phyloP scores from a whole-genome alignment of 2,329 filamentous ascomycete genomes.

The Diaporthe capsici region DNA sequence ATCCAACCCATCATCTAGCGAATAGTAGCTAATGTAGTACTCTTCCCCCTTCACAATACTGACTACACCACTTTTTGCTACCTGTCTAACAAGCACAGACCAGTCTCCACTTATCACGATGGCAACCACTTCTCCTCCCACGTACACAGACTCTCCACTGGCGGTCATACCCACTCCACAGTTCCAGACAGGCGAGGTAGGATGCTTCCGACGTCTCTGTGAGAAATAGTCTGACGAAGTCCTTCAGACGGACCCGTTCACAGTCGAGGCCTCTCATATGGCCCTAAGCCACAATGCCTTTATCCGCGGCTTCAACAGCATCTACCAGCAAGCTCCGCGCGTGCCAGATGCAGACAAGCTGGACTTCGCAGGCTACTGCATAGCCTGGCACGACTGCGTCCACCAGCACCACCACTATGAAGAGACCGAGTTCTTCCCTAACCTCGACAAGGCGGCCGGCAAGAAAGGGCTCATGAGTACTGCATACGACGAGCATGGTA shows the following conservation, averaged over 20 bases:
- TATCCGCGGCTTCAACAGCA: constrained; percentile 47
- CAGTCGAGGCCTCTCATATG: constrained; percentile 46
- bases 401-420: constrained; percentile 45
- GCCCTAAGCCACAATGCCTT: constrained; percentile 46
- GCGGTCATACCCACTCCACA: constrained; percentile 42
- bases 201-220: constrained; percentile 48
- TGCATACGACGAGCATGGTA: constrained; percentile 13
- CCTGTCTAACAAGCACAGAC: background rate
- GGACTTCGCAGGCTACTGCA: constrained; percentile 45
- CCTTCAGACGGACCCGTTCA: constrained; percentile 43
- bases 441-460: constrained; percentile 43
- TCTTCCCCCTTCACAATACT: background rate
- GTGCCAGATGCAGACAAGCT: constrained; percentile 40
- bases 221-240: background rate
- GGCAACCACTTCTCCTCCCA: constrained; percentile 33
- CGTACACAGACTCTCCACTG: constrained; percentile 44
- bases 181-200: constrained; percentile 54
- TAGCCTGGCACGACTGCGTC: constrained; percentile 44
- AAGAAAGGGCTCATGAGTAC: constrained; percentile 42
- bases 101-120: constrained; percentile 5
- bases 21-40: background rate
- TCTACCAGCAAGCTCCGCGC: constrained; percentile 45
- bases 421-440: constrained; percentile 44
- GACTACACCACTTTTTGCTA: background rate
- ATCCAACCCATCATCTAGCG: background rate